phyloP scores from a whole-genome alignment of 2,329 filamentous ascomycete genomes.

The Colletotrichum sp. region DNA sequence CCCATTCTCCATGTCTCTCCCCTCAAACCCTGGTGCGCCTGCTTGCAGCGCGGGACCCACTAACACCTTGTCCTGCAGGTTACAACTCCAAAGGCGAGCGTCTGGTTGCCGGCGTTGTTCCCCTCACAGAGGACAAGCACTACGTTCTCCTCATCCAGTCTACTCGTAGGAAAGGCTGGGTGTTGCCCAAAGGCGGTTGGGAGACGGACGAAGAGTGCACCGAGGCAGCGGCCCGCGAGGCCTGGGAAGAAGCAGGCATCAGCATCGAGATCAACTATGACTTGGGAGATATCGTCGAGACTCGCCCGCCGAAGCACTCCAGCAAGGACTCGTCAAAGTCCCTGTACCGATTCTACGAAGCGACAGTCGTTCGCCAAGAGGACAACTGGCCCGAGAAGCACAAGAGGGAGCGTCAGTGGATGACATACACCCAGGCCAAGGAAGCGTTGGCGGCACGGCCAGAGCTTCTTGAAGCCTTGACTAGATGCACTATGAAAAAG shows the following conservation, averaged over 20 bases:
- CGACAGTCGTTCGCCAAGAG: constrained; percentile 85
- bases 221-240: constrained; percentile 83
- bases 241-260: constrained; percentile 98
- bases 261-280: constrained; percentile 83
- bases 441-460: constrained; percentile 78
- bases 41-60: constrained; percentile 30
- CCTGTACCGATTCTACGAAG: constrained; percentile 84
- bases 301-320: constrained; percentile 77
- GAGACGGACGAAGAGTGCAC: constrained; percentile 90
- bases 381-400: constrained; percentile 91
- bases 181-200: constrained; percentile 97
- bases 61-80: constrained; percentile 61
- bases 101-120: constrained; percentile 92
- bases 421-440: constrained; percentile 82
- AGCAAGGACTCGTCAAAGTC: constrained; percentile 65
- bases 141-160: constrained; percentile 95
- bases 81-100: constrained; percentile 93
- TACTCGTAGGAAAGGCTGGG: constrained; percentile 89
- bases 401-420: constrained; percentile 91
- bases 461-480: constrained; percentile 87
- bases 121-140: constrained; percentile 83
- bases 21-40: constrained; percentile 20
- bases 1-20: neutral
- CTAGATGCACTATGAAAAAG: constrained; percentile 71
- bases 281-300: constrained; percentile 85